Base-by-base conservation (phyloP, 495 filamentous ascomycete species). In the Melanomma pulvis-pyrius region DNA sequence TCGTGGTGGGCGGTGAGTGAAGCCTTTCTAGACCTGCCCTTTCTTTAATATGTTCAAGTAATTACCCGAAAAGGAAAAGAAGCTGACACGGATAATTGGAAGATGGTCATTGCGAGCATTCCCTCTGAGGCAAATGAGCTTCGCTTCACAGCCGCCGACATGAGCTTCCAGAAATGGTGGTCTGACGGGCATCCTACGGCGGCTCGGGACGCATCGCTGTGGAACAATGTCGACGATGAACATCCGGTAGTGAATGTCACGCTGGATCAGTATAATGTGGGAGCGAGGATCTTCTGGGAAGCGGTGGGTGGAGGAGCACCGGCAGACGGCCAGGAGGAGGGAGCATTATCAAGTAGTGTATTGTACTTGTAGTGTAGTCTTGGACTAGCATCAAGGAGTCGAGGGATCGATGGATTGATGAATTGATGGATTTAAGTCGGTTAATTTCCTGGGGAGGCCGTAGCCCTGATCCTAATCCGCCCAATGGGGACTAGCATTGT, bases 261-360 rank as follows among this genome's bases (percentile, higher is more conserved):
- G 22, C 29, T 55, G 29, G 22, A 55, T 24, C 52, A 29, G n/a
- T 32, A 32, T 4, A 11, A 29, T 11, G 25, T 30, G 3, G 52
- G 52, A 12, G 52, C 9, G 25, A 55, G 25, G n/a, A 30, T 55
- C n/a, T 55, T 30, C 19, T 55, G 52, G 52, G 29, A 55, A 17
- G 39, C 39, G 2, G 5, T 44, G 13, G 12, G 30, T 12, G 5
- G 12, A 34, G 30, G 4, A 34, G 4, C 12, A 12, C 30, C 30
- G 30, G 12, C 4, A 34, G 5, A 34, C 30, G 39, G 39, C 8
- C 8, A 17, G 13, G 4, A 15, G 39, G 13, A 17, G 13, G 4
- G 39, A 44, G 2, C 30, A 12, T 5, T 12, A 34, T 4, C 30
- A 34, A 5, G 12, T 34, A 34, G 5, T 34, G 30, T 34, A 12